Percentiles rank a stretch among this genome's conserved stretches.
Evolutionary conservation across 108 stramenopile species (phyloP).

Genomic region (Nitzschia sp.): DNA sequence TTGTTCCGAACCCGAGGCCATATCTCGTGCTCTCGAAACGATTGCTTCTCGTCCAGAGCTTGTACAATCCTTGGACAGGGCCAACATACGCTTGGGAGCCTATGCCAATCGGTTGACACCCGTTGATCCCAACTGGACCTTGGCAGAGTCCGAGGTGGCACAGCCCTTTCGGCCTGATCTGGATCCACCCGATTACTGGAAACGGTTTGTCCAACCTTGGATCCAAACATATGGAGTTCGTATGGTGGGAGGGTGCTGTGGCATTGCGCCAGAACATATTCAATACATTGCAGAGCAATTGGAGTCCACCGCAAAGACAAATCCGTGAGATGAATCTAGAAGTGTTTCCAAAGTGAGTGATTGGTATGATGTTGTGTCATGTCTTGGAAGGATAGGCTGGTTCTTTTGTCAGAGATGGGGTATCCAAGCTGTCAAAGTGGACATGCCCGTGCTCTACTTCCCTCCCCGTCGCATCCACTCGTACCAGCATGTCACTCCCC

Average conservation of each 20-base stretch:
- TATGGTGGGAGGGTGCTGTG: constrained; percentile 87
- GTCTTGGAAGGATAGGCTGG: too few relatives aligned
- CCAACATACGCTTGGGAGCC: constrained; percentile 59
- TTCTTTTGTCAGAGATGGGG: too few relatives aligned
- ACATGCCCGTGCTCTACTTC: too few relatives aligned
- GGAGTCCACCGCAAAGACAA: too few relatives aligned
- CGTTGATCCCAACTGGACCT: constrained; percentile 66
- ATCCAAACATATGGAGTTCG: constrained; percentile 39
- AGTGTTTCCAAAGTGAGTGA: too few relatives aligned
- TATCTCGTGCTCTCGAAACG: constrained; percentile 56
- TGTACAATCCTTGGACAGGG: not conserved
- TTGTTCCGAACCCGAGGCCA: constrained; percentile 79
- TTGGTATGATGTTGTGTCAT: too few relatives aligned
- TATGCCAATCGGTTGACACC: constrained; percentile 83
- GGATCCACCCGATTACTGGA: constrained; percentile 55
- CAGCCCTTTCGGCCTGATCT: constrained; percentile 80
- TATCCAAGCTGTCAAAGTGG: too few relatives aligned
- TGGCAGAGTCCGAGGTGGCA: constrained; percentile 65
- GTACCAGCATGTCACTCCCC: not conserved
- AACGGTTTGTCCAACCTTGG: constrained; percentile 69
- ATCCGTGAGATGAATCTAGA: too few relatives aligned
- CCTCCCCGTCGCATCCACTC: not conserved
- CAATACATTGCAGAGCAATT: constrained; percentile 7
- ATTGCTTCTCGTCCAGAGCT: constrained; percentile 38
- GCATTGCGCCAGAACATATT: constrained; percentile 78